Evolutionary conservation across 805 yeast genomes (phyloP).

Genomic region (Grigorovia yakushimaensis): DNA sequence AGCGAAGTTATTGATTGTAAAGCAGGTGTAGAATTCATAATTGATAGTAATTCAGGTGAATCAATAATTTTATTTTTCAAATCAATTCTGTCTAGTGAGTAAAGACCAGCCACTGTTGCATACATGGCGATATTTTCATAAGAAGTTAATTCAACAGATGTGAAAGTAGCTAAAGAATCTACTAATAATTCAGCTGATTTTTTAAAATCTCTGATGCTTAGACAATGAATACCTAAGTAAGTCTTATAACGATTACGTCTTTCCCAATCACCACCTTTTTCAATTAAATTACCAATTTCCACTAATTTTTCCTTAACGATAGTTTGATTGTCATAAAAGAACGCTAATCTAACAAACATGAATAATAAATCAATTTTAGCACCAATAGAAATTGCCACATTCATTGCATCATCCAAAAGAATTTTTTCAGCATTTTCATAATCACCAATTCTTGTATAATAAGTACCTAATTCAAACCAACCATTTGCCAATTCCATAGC

Average conservation of each 20-base stretch:
- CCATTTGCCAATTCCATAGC: constrained; percentile 71
- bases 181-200: constrained; percentile 80
- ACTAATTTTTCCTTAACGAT: constrained; percentile 65
- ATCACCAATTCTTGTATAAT: constrained; percentile 80
- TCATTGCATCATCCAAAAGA: constrained; percentile 48
- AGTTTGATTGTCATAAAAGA: constrained; percentile 71
- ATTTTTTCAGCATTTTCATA: constrained; percentile 56
- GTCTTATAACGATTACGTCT: constrained; percentile 92
- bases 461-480: constrained; percentile 77
- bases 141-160: constrained; percentile 80
- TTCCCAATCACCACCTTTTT: constrained; percentile 99
- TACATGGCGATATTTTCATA: constrained; percentile 86
- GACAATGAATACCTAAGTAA: constrained; percentile 70
- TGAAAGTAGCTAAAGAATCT: constrained; percentile 90
- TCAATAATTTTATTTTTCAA: constrained; percentile 79
- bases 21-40: constrained; percentile 58
- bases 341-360: constrained; percentile 79
- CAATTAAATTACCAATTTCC: constrained; percentile 64
- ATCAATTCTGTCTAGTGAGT: constrained; percentile 73
- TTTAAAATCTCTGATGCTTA: constrained; percentile 77
- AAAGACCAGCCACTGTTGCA: constrained; percentile 80
- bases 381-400: constrained; percentile 77
- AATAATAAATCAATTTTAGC: constrained; percentile 79
- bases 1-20: constrained; percentile 74
- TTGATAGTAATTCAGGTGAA: constrained; percentile 84